These are phyloP conservation scores for Wallacemonas collosoma DNA, from an alignment of 208 protist species.

Conservation along the genomic window DNA sequence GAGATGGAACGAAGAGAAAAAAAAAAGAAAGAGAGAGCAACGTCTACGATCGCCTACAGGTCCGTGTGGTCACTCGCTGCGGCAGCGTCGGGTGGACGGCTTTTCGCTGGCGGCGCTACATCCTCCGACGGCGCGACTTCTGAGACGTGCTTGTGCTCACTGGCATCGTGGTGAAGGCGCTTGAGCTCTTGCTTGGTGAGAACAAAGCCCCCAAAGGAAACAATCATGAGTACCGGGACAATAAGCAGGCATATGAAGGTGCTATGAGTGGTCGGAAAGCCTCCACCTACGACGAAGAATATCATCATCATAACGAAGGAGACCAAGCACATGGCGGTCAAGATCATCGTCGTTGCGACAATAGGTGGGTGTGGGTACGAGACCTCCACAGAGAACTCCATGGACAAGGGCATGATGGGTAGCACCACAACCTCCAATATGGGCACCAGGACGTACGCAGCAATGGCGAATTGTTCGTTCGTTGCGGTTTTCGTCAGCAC, in stretches of 20 bases:
- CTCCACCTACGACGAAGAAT: neutral
- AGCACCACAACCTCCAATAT: conserved; percentile 41
- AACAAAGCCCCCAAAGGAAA: conserved; percentile 20
- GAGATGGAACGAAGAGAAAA: neutral
- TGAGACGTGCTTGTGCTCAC: too few relatives aligned
- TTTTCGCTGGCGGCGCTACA: too few relatives aligned
- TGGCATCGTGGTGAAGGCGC: too few relatives aligned
- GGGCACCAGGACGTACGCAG: conserved; percentile 37
- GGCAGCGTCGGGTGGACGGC: too few relatives aligned
- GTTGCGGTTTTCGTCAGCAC: conserved; percentile 22
- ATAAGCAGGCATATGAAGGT: conserved; percentile 12
- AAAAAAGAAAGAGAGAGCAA: too few relatives aligned
- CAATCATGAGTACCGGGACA: neutral
- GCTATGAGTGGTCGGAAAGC: neutral
- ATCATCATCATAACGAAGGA: conserved; percentile 38
- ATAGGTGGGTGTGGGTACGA: conserved; percentile 49
- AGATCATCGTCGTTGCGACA: conserved; percentile 35
- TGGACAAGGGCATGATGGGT: conserved; percentile 45
- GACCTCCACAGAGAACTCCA: conserved; percentile 64
- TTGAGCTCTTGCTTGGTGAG: conserved; percentile 1
- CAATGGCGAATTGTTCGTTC: conserved; percentile 2
- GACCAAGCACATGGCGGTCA: conserved; percentile 39
- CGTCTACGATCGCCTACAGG: too few relatives aligned
- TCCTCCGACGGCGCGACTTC: too few relatives aligned
- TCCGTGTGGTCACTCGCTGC: too few relatives aligned